A percentile compares a stretch with the other conserved stretches of the same genome.
Evolutionary conservation across 2,329 filamentous ascomycete genomes (phyloP).

Genomic region (Ophiocordyceps australis): DNA sequence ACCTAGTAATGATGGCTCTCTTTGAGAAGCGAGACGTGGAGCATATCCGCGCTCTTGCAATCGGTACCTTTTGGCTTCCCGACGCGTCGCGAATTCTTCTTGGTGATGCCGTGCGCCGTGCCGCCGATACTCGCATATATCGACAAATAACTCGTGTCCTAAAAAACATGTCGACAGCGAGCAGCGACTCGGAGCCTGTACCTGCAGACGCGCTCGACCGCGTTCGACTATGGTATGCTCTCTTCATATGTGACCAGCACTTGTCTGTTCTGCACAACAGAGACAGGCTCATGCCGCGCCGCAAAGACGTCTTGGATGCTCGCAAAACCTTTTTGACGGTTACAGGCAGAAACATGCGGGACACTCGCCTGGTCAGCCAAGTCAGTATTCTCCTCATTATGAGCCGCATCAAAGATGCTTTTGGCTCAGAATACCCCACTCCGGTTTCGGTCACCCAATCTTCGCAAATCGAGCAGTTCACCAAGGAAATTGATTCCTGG

Average conservation of each 20-base stretch:
- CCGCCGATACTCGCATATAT: conserved; percentile 19
- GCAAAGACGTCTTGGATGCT: conserved; percentile 1
- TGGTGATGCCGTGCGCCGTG: conserved; percentile 16
- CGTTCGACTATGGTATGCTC: conserved; percentile 17
- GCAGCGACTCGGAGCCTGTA: no score
- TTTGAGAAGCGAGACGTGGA: conserved; percentile 14
- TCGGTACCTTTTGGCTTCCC: conserved; percentile 19
- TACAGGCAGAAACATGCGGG: no score
- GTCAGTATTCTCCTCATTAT: conserved; percentile 1
- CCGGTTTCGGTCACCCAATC: background rate
- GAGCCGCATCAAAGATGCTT: background rate
- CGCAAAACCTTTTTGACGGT: background rate
- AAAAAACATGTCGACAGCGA: no score
- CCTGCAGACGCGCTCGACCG: conserved; percentile 7
- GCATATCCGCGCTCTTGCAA: conserved; percentile 15
- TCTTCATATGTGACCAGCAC: conserved; percentile 18
- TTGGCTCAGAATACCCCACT: conserved; percentile 1
- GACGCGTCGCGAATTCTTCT: conserved; percentile 19
- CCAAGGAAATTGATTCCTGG: no score
- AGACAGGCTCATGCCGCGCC: conserved; percentile 1
- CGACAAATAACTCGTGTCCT: conserved; percentile 2
- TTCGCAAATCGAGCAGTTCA: background rate
- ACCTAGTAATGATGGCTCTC: background rate
- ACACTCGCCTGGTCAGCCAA: no score
- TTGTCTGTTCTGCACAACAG: conserved; percentile 1